Evolutionary conservation across 129 eudicot species (phyloP), one percentile per base, ranked within the genome.

Genomic region (Flaveria trinervia): DNA sequence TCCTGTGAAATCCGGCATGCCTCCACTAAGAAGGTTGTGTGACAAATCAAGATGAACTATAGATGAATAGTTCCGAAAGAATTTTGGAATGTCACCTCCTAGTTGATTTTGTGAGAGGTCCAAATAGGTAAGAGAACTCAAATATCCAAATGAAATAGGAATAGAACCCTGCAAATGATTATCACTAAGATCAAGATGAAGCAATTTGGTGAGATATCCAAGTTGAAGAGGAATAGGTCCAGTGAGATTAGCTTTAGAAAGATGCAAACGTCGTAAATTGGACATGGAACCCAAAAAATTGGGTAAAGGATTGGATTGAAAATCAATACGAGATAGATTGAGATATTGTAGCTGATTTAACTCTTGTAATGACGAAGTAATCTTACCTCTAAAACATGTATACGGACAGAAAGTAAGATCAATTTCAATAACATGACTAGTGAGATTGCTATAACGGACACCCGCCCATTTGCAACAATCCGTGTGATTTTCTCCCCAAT

Each of bases 401-500:
- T 45, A 45, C 11, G 12, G 50, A 45, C 12, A 7, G 44, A 7
- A 16, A 2, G 59, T 17, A 69, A 83, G 86, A 45, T 45, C 9
- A 54, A 86, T 65, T 4, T 1, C 17, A 13, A 46, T 70, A 11
- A 86, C 87, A 66, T 77, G 85, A 74, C 83, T 72, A 2, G 84
- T 83, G 20, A 4, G 33, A 57, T 78, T 22, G 77, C 71, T 23
- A 61, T 89, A 83, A 0, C 1, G 7, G 52, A 88, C 76, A 0
- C 84, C 84, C 2, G 9, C 17, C 89, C 89, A 85, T 72, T 26
- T 56, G 77, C 92, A 85, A 17, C 92, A 83, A 30, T 83, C 79
- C 9, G 3, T 56, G 11, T 81, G 25, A 44, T 70, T 79, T 64
- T 69, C 52, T 10, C 80, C 76, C 89, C 86, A 85, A 23, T 83